Conservation (phyloP, 2,329 filamentous ascomycete genomes). For the Aspergillus sp. region DNA sequence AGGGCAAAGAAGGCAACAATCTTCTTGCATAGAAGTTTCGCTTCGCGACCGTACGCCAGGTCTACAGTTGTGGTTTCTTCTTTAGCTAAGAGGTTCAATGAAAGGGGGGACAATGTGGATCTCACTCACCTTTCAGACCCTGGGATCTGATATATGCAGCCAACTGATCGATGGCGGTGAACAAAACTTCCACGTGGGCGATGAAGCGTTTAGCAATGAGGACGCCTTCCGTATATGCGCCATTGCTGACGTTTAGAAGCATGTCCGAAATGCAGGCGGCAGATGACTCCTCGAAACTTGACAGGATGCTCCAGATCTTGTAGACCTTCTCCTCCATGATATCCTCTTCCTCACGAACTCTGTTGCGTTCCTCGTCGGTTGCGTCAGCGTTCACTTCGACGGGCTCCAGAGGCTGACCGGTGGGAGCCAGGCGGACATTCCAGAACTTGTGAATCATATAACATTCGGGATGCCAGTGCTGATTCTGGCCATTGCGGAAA, state of each 20-base stretch:
- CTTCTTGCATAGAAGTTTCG: conserved; percentile 99
- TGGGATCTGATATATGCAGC: conserved; percentile 62
- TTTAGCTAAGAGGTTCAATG: conserved; percentile 14
- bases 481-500: conserved; percentile 93
- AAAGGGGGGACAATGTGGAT: not conserved
- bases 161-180: conserved; percentile 76
- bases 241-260: conserved; percentile 96
- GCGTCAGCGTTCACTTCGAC: conserved; percentile 47
- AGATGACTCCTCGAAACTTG: conserved; percentile 93
- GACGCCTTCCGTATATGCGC: conserved; percentile 89
- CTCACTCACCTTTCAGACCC: conserved; percentile 62
- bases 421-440: conserved; percentile 78
- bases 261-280: conserved; percentile 98
- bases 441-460: conserved; percentile 99
- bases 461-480: conserved; percentile 98
- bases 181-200: conserved; percentile 87
- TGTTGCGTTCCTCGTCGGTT: conserved; percentile 60
- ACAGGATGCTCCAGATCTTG: conserved; percentile 95
- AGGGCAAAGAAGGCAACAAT: conserved; percentile 96
- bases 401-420: conserved; percentile 44
- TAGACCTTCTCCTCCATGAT: conserved; percentile 96
- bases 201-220: conserved; percentile 95
- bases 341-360: conserved; percentile 78
- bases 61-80: conserved; percentile 41
- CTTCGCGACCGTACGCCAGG: conserved; percentile 84